Percentiles rank a stretch among this genome's conserved stretches.
phyloP scores from a whole-genome alignment of 495 filamentous ascomycete genomes.

The Penicillium goetzii region DNA sequence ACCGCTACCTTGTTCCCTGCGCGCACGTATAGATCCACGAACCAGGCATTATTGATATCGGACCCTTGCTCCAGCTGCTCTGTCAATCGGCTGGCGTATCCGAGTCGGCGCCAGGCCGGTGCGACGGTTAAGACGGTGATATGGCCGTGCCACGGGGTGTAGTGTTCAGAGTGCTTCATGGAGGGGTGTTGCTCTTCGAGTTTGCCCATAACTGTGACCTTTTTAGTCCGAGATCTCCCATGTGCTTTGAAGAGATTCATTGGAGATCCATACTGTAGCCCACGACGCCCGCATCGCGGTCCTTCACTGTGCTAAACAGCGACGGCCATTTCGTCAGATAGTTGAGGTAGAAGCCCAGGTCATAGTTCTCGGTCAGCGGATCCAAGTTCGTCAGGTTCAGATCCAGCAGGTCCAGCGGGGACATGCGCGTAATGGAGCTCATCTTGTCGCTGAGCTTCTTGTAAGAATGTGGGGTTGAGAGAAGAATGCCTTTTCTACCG shows the following conservation, averaged over 20 bases:
- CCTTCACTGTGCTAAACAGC: slow-evolving; percentile 86
- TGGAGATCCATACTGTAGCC: slow-evolving; percentile 75
- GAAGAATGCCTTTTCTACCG: slow-evolving; percentile 12
- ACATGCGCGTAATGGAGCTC: slow-evolving; percentile 72
- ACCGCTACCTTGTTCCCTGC: slow-evolving; percentile 86
- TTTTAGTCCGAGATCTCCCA: slow-evolving; percentile 4
- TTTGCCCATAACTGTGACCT: slow-evolving; percentile 86
- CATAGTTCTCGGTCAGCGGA: slow-evolving; percentile 93
- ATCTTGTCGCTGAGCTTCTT: slow-evolving; percentile 44
- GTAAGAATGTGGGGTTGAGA: slow-evolving; percentile 21
- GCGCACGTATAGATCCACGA: slow-evolving; percentile 92
- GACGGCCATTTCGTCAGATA: slow-evolving; percentile 95
- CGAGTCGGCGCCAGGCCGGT: slow-evolving; percentile 80
- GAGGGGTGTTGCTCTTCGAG: slow-evolving; percentile 81
- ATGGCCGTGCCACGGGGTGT: slow-evolving; percentile 96
- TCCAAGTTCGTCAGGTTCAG: slow-evolving; percentile 89
- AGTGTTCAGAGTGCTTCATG: slow-evolving; percentile 74
- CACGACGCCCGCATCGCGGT: slow-evolving; percentile 77
- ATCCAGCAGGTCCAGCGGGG: slow-evolving; percentile 72
- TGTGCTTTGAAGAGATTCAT: background rate
- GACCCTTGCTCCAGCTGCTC: slow-evolving; percentile 77
- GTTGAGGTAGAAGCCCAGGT: slow-evolving; percentile 90
- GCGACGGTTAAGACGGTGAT: slow-evolving; percentile 95
- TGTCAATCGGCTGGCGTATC: slow-evolving; percentile 79
- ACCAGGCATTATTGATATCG: slow-evolving; percentile 84